Evolutionary conservation across 305 asterid genomes (phyloP).

Genomic region (Caryopteris hybrid): DNA sequence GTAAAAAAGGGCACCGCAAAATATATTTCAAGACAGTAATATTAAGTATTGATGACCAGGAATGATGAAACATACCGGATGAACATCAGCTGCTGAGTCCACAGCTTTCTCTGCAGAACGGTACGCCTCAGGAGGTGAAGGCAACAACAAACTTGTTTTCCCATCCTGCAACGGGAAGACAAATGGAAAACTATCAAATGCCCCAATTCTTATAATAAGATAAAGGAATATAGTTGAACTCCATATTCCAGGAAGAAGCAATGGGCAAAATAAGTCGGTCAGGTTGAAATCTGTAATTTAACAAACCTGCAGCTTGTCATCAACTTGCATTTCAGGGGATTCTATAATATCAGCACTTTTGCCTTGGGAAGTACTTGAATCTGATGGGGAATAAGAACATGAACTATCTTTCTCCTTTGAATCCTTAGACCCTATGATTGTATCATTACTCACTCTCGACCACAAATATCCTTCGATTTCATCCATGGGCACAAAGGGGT

Average conservation of each 20-base stretch:
- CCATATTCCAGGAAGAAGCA: not conserved
- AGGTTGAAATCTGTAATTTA: conserved; percentile 1
- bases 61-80: conserved; percentile 39
- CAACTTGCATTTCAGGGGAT: conserved; percentile 27
- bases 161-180: conserved; percentile 38
- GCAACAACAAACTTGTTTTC: conserved; percentile 22
- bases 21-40: not conserved
- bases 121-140: conserved; percentile 35
- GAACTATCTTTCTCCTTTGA: conserved; percentile 34
- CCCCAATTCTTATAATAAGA: not conserved
- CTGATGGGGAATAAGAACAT: conserved; percentile 34
- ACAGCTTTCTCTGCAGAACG: conserved; percentile 26
- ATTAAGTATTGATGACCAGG: conserved; percentile 13
- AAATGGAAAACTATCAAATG: not conserved
- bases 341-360: conserved; percentile 32
- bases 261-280: not conserved
- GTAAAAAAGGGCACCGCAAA: not conserved
- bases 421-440: conserved; percentile 28
- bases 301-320: conserved; percentile 45
- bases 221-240: not conserved
- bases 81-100: conserved; percentile 30
- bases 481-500: conserved; percentile 74
- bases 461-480: conserved; percentile 65
- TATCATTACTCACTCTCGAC: conserved; percentile 48
- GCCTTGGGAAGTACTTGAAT: conserved; percentile 36